These are phyloP conservation scores for Eucalyptus sideroxylon DNA, from an alignment of 345 rosid genomes.

Conservation along the genomic window DNA sequence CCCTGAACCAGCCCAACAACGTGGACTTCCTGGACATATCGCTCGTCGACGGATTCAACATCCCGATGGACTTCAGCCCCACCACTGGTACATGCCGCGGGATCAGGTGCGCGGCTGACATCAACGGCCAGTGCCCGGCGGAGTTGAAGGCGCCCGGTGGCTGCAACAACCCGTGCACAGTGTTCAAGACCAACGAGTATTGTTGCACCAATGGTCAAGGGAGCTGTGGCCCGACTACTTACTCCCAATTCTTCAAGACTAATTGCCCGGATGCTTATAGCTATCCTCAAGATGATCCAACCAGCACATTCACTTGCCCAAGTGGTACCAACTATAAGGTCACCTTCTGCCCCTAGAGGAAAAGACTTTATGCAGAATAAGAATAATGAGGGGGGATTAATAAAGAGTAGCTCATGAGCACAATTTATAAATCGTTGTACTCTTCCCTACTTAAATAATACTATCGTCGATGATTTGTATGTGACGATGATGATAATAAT, in stretches of 20 bases:
- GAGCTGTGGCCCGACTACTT: neutral
- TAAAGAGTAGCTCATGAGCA: neutral
- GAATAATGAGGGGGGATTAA: neutral
- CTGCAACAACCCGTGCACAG: constrained; percentile 17
- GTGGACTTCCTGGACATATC: constrained; percentile 16
- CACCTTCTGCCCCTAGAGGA: constrained; percentile 8
- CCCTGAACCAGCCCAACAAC: constrained; percentile 4
- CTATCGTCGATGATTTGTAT: neutral
- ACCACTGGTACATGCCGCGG: neutral
- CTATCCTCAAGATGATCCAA: constrained; percentile 11
- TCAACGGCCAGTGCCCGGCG: constrained; percentile 1
- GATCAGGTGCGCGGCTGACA: constrained; percentile 1
- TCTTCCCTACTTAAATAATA: neutral
- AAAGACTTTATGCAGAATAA: neutral
- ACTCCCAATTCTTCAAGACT: neutral
- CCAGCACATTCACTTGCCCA: constrained; percentile 14
- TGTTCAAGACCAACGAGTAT: constrained; percentile 4
- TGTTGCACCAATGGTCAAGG: neutral
- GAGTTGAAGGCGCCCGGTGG: neutral
- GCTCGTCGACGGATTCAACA: constrained; percentile 16
- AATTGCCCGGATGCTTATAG: constrained; percentile 9
- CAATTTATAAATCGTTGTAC: neutral
- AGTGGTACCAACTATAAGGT: constrained; percentile 16
- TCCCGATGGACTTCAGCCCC: constrained; percentile 17
- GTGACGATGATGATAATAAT: neutral